Percentiles rank a stretch among this genome's conserved stretches.
phyloP scores from a whole-genome alignment of 2,329 filamentous ascomycete genomes.

The Beauveria asiatica region DNA sequence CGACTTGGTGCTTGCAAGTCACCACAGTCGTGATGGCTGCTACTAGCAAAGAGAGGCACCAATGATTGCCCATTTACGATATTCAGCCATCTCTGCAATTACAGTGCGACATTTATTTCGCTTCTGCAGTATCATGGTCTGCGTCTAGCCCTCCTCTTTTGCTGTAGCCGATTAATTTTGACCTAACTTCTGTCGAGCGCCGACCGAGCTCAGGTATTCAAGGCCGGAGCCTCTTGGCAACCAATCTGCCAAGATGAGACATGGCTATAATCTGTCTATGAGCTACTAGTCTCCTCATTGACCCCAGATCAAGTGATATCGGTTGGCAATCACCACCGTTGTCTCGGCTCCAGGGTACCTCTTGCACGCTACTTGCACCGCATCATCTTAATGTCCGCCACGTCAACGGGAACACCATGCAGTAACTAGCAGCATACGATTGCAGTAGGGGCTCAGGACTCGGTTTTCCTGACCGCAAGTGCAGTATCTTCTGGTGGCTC shows the following conservation, averaged over 20 bases:
- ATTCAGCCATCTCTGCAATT: too few relatives aligned
- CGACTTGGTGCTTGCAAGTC: not conserved
- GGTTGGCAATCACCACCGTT: not conserved
- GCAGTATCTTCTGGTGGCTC: not conserved
- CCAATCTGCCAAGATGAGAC: too few relatives aligned
- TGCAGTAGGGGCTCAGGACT: not conserved
- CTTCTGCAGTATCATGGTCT: too few relatives aligned
- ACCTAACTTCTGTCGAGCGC: too few relatives aligned
- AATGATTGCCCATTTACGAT: not conserved
- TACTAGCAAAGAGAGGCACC: not conserved
- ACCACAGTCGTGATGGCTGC: not conserved
- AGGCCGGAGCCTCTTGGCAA: too few relatives aligned
- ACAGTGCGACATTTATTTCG: too few relatives aligned
- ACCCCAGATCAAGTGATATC: not conserved
- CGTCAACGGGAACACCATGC: not conserved
- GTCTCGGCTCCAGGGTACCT: constrained; percentile 3
- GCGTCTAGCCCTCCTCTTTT: too few relatives aligned
- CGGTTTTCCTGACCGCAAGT: not conserved
- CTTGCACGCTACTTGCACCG: not conserved
- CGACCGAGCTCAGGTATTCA: too few relatives aligned
- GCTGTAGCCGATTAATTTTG: too few relatives aligned
- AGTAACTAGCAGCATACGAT: not conserved
- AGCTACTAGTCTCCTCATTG: too few relatives aligned
- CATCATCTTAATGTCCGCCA: not conserved
- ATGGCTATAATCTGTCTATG: too few relatives aligned